Percentiles rank a stretch among this genome's conserved stretches.
Conservation (phyloP, 129 eudicot species). For the Logfia minima region DNA sequence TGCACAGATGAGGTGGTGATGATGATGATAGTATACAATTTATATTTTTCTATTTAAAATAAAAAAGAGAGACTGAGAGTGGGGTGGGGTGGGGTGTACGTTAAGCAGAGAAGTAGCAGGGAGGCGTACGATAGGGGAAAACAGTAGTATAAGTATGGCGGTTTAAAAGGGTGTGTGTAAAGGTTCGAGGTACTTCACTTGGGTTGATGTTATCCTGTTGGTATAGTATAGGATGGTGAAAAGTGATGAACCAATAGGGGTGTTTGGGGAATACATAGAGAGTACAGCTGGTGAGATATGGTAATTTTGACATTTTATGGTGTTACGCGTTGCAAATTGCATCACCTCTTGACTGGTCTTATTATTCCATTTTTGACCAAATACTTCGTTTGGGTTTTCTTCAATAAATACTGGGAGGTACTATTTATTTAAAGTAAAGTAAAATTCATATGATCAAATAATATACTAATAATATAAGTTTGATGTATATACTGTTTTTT, state of each 20-base stretch:
- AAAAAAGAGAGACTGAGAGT: neutral
- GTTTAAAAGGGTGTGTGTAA: constrained; percentile 29
- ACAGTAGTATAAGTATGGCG: constrained; percentile 29
- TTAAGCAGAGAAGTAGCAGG: constrained; percentile 23
- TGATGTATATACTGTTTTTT: too few relatives aligned
- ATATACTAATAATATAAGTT: too few relatives aligned
- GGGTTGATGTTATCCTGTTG: constrained; percentile 33
- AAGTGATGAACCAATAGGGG: constrained; percentile 24
- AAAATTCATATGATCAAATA: too few relatives aligned
- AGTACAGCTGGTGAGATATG: constrained; percentile 41
- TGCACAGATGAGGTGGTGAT: neutral
- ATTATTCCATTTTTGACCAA: constrained; percentile 35
- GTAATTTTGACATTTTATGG: constrained; percentile 23
- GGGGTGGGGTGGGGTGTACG: constrained; percentile 34
- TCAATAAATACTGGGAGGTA: neutral
- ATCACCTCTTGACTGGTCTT: constrained; percentile 21
- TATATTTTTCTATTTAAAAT: neutral
- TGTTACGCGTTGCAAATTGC: constrained; percentile 23
- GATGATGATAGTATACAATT: too few relatives aligned
- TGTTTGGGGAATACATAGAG: constrained; percentile 13
- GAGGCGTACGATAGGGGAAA: constrained; percentile 32
- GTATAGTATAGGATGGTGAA: neutral
- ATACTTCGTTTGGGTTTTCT: neutral
- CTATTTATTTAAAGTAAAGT: too few relatives aligned
- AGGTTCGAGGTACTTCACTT: constrained; percentile 20